A percentile compares a stretch with the other conserved stretches of the same genome.
Conservation (phyloP, 2,329 filamentous ascomycete species). For the Lasiodiplodia gonubiensis region DNA sequence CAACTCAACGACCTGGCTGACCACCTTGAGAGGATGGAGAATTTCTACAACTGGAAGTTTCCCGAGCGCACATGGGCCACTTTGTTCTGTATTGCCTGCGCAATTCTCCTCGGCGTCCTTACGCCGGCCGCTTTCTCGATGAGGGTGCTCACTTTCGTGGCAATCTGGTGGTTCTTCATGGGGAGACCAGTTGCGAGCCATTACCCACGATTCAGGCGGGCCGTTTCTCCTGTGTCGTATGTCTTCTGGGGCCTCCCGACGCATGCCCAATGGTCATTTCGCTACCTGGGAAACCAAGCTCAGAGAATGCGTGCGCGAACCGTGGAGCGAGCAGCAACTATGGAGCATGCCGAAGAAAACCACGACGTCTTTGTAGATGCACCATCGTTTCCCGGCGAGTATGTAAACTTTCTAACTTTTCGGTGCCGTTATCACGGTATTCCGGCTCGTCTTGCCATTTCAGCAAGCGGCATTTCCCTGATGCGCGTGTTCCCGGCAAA, state of each 20-base stretch:
- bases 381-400: slow-evolving; percentile 26
- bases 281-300: slow-evolving; percentile 39
- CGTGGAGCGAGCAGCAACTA: slow-evolving; percentile 28
- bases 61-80: slow-evolving; percentile 42
- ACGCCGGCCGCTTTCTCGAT: slow-evolving; percentile 44
- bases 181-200: slow-evolving; percentile 43
- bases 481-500: slow-evolving; percentile 18
- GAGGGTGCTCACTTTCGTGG: slow-evolving; percentile 43
- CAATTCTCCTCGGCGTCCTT: slow-evolving; percentile 39
- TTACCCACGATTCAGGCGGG: slow-evolving; percentile 45
- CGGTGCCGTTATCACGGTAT: slow-evolving; percentile 33
- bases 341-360: background rate
- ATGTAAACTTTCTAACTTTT: slow-evolving; percentile 35
- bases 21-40: slow-evolving; percentile 44
- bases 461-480: slow-evolving; percentile 36
- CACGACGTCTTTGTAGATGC: slow-evolving; percentile 8
- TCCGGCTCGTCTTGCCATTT: slow-evolving; percentile 36
- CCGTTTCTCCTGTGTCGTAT: slow-evolving; percentile 45
- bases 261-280: slow-evolving; percentile 42
- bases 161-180: slow-evolving; percentile 46
- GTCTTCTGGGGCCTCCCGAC: slow-evolving; percentile 49
- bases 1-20: slow-evolving; percentile 47
- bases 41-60: slow-evolving; percentile 47
- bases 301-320: slow-evolving; percentile 36
- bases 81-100: slow-evolving; percentile 43